A percentile compares a stretch with the other conserved stretches of the same genome.
phyloP scores from a whole-genome alignment of 306 rosid genomes.

The Castanospermum australe region DNA sequence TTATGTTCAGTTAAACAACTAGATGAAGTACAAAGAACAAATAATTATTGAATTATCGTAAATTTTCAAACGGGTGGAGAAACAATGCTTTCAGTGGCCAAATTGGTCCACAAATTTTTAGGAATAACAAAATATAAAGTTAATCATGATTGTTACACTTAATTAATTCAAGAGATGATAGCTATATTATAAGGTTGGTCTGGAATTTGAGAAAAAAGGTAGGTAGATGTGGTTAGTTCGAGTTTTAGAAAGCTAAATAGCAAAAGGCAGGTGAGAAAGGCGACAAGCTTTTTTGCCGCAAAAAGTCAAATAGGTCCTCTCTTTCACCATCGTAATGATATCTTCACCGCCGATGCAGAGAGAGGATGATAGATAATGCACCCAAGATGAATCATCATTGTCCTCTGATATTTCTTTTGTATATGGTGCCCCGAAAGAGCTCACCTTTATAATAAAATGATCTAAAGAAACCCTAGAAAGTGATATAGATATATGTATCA shows the following conservation, averaged over 20 bases:
- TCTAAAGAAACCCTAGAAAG: constrained; percentile 54
- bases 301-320: constrained; percentile 76
- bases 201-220: constrained; percentile 55
- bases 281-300: constrained; percentile 56
- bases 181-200: constrained; percentile 48
- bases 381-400: constrained; percentile 87
- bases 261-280: constrained; percentile 62
- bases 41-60: constrained; percentile 45
- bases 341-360: constrained; percentile 55
- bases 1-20: constrained; percentile 31
- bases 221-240: constrained; percentile 51
- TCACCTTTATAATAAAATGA: constrained; percentile 16
- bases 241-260: constrained; percentile 37
- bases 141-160: constrained; percentile 28
- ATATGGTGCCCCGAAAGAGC: constrained; percentile 36
- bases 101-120: constrained; percentile 28
- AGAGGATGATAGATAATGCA: constrained; percentile 58
- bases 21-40: constrained; percentile 37
- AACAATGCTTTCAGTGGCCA: constrained; percentile 21
- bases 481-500: constrained; percentile 31
- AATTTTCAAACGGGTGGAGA: constrained; percentile 15
- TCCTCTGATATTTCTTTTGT: constrained; percentile 52
- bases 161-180: constrained; percentile 39
- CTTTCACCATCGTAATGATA: constrained; percentile 65
- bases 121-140: constrained; percentile 31